Base-by-base conservation (phyloP, 2,329 filamentous ascomycete species). In the Penicillium sp. region DNA sequence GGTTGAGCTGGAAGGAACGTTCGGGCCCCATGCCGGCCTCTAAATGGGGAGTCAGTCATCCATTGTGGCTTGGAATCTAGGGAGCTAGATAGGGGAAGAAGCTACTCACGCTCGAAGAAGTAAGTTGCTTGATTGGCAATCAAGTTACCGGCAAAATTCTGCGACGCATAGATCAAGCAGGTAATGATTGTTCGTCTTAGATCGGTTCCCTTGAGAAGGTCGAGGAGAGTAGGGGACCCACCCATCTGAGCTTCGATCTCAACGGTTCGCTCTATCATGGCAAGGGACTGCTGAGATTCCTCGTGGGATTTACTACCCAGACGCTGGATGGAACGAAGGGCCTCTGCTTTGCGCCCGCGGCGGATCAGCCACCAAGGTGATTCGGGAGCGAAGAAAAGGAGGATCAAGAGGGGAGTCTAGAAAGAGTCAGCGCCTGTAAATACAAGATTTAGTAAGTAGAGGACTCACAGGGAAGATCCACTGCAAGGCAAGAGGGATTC, bases 51-150 rank as follows among this genome's bases (percentile, higher is more conserved):
- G 46, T 68, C 31, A 64, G 58, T 42, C 40, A 39, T 44, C 15
- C 3, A 16, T 23, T 51, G 4, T 8, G 49, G 23, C 0, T 50
- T 46, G 1, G 6, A 29, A 27, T 6, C 16, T n/a, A 21, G 29
- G 29, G 3, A 29, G 16, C 7, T 21, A 31, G 16, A 10, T 18
- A 16, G n/a, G 5, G 4, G 23, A 31, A 13, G 40, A 16, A 13
- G 9, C 6, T 12, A 61, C 61, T 67, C 51, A 68, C 66, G 62
- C 56, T 75, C 66, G 64, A 86, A 86, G 70, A 86, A 86, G 65
- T 79, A 86, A 34, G 82, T 79, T 21, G 83, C 82, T 65, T 86
- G 83, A 61, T 85, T 85, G 63, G 84, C 83, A 56, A 86, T 83
- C 45, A 85, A 73, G 61, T 85, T 86, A 58, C 83, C 83, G 5